These are phyloP conservation scores for Coniferiporia weirii DNA, from an alignment of 1,284 basidiomycete species.

Conservation along the genomic window DNA sequence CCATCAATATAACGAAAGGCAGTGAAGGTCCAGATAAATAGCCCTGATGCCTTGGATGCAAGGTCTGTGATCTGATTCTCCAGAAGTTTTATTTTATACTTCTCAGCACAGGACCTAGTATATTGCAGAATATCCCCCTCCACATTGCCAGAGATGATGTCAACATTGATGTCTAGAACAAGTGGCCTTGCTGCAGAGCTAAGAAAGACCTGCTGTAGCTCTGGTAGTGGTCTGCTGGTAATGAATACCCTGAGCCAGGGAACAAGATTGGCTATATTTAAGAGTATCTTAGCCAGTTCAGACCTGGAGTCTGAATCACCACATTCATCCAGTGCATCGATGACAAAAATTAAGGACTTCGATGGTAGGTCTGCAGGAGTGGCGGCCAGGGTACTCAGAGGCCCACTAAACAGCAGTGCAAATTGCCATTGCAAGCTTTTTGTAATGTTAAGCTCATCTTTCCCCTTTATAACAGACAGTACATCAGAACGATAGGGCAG, in stretches of 20 bases:
- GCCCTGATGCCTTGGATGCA: neutral
- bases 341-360: constrained; percentile 1
- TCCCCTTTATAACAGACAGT: neutral
- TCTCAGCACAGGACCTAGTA: neutral
- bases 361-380: neutral
- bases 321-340: constrained; percentile 7
- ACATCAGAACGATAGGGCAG: neutral
- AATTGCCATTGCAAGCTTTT: neutral
- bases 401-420: neutral
- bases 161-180: neutral
- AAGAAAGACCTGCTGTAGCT: neutral
- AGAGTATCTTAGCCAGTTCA: neutral
- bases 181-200: neutral
- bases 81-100: neutral
- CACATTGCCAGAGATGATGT: neutral
- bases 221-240: neutral
- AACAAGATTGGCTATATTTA: neutral
- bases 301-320: neutral
- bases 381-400: neutral
- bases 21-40: constrained; percentile 1
- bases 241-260: constrained; percentile 7
- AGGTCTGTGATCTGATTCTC: neutral
- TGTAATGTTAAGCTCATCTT: neutral
- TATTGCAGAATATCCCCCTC: neutral
- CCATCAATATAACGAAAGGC: neutral